These are phyloP conservation scores for Salix koriyanagi DNA, from an alignment of 345 rosid species.

Conservation along the genomic window DNA sequence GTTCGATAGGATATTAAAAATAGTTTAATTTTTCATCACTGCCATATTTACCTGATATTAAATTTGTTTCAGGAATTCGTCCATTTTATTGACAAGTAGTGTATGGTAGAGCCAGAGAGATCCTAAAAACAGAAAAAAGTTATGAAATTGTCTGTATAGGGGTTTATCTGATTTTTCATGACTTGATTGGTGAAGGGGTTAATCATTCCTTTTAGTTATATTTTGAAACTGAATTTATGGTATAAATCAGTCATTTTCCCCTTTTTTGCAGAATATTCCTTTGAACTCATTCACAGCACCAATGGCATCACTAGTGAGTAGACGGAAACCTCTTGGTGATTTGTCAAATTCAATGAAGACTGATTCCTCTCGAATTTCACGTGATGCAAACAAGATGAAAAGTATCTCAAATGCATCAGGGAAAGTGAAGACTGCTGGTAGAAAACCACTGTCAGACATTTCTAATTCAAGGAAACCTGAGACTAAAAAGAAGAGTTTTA, in stretches of 20 bases:
- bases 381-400: slow-evolving; percentile 23
- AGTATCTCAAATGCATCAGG: slow-evolving; percentile 22
- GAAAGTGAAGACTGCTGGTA: slow-evolving; percentile 20
- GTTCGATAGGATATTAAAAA: background rate
- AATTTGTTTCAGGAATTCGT: background rate
- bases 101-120: background rate
- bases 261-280: background rate
- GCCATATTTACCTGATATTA: background rate
- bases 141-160: background rate
- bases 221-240: background rate
- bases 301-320: background rate
- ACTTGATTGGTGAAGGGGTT: background rate
- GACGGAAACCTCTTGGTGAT: background rate
- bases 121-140: background rate
- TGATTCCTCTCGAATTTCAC: background rate
- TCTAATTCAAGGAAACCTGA: slow-evolving; percentile 39
- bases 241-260: background rate
- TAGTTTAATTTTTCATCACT: background rate
- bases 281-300: background rate
- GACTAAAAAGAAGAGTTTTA: slow-evolving; percentile 26
- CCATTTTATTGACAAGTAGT: background rate
- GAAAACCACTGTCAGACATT: slow-evolving; percentile 51
- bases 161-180: background rate
- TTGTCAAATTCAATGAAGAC: background rate
- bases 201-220: background rate